phyloP scores from a whole-genome alignment of 1,284 basidiomycete genomes.

The Ustilago cynodontis region DNA sequence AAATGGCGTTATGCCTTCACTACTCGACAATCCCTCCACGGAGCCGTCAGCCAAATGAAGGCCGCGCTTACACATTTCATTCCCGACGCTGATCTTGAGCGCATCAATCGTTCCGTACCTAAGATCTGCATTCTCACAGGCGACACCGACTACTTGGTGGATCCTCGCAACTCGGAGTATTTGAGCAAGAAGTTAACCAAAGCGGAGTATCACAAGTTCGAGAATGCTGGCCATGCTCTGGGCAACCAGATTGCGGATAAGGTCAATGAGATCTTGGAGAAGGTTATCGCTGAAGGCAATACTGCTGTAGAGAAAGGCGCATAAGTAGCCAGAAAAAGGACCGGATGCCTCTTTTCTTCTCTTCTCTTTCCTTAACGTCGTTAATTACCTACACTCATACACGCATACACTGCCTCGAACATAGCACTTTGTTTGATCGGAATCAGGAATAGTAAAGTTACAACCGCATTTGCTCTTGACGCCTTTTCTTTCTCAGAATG shows the following conservation, averaged over 20 bases:
- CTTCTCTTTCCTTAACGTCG: not conserved
- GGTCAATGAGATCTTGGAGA: constrained; percentile 52
- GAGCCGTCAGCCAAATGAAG: constrained; percentile 80
- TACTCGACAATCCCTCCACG: constrained; percentile 76
- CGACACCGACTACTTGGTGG: constrained; percentile 79
- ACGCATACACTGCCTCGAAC: not conserved
- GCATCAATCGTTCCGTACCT: constrained; percentile 75
- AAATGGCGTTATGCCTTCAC: constrained; percentile 75
- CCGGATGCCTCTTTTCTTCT: no score
- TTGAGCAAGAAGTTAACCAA: constrained; percentile 78
- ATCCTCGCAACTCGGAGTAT: constrained; percentile 75
- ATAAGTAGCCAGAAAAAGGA: not conserved
- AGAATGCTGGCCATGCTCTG: constrained; percentile 79
- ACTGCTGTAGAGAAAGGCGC: constrained; percentile 7
- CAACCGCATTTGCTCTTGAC: not conserved
- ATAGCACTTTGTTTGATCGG: not conserved
- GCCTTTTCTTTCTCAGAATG: not conserved
- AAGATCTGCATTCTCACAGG: constrained; percentile 80
- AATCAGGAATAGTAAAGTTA: constrained; percentile 1
- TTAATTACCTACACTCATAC: constrained; percentile 6
- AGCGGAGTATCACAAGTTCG: constrained; percentile 78
- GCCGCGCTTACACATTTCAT: constrained; percentile 81
- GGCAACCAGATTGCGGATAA: constrained; percentile 73
- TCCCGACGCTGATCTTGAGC: constrained; percentile 74
- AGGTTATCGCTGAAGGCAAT: constrained; percentile 25